Evolutionary conservation across 2,329 filamentous ascomycete species (phyloP), one percentile per base, ranked within the genome.

Genomic region (Aspergillus floridensis): DNA sequence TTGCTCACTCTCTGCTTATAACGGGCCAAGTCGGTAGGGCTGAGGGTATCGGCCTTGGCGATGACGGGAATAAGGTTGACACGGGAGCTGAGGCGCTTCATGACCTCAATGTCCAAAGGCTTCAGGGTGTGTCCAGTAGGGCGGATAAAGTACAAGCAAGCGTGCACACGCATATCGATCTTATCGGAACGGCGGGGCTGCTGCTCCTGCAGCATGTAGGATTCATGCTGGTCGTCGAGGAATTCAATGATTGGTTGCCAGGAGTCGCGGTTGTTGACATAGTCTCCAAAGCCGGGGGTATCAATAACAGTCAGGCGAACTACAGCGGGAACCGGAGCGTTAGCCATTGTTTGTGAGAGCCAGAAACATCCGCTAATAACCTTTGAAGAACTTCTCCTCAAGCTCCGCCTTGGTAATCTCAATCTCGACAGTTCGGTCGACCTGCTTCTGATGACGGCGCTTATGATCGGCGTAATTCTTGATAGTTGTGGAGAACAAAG

Each of bases 381-480:
- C 93, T 86, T 99, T 99, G 89, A 99, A 99, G 86, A 99, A 99
- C 84, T 99, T 99, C 89, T 99, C 95, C 82, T 99, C 95, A 65
- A 99, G 84, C 84, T 99, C 95, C 61, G 95, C 95, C 86, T 99
- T 99, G 79, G 95, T 99, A 77, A 99, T 99, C 81, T 99, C 95
- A 71, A 99, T 99, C 84, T 99, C 96, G 67, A 99, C 95, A 11
- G 95, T 99, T 87, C 98, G 98, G 84, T 99, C 95, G 70, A 98
- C 87, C 84, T 99, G 95, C 88, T 99, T 99, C 82, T 95, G 91
- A 81, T 99, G 95, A 76, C 95, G 91, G 80, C 92, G 91, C 86
- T 96, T 96, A 87, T 99, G 93, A 81, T 99, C 95, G 86, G 95
- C 95, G 80, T 99, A 99, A 86, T 98, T 99, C 86, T 99, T 99